Evolutionary conservation across 345 rosid genomes (phyloP).

Genomic region (Eucalyptus victrix): DNA sequence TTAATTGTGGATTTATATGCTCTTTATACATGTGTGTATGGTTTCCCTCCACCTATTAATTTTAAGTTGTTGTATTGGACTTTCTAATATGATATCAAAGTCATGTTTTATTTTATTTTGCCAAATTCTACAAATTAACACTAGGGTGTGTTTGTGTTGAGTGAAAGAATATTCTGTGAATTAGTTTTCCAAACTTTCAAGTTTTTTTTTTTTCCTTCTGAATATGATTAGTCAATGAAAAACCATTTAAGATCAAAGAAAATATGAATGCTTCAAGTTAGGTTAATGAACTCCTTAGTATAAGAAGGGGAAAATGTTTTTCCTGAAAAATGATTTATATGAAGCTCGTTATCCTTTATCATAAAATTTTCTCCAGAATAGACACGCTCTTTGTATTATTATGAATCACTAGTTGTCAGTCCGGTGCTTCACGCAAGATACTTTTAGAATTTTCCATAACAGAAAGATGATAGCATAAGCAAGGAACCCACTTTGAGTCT

Average conservation of each 20-base stretch:
- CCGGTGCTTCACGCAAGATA: neutral
- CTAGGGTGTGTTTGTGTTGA: neutral
- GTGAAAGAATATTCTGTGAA: neutral
- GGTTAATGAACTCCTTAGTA: neutral
- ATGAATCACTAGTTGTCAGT: neutral
- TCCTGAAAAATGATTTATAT: neutral
- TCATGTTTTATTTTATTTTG: neutral
- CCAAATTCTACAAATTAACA: neutral
- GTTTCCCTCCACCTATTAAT: neutral
- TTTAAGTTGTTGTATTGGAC: neutral
- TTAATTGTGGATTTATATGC: too few species aligned
- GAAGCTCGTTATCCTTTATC: neutral
- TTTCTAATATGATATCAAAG: neutral
- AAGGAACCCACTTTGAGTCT: neutral
- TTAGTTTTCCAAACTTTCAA: neutral
- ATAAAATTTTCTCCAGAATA: accelerated
- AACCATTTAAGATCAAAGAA: neutral
- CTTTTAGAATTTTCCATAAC: neutral
- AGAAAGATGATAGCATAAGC: neutral
- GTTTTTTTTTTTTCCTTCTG: neutral
- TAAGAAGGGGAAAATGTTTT: neutral
- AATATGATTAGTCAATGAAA: neutral
- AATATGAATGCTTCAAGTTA: neutral
- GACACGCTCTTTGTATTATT: neutral
- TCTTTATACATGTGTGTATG: neutral